Evolutionary conservation across 768 basidiomycete species (phyloP).

Genomic region (Xerocomus potaroensis): DNA sequence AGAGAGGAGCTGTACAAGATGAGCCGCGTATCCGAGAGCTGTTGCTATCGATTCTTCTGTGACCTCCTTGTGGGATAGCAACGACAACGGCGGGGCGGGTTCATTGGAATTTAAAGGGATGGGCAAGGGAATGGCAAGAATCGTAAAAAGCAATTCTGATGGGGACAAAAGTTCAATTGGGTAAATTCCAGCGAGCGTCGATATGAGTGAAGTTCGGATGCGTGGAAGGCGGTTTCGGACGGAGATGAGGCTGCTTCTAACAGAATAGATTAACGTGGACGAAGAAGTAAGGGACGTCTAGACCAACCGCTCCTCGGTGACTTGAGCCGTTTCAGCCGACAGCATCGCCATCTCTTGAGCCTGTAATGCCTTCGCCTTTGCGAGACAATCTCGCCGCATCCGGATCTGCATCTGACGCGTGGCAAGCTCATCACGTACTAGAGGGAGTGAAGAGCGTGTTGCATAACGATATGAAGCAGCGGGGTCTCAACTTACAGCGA

Average conservation of each 20-base stretch:
- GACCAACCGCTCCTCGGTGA: conserved; percentile 39
- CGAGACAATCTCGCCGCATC: conserved; percentile 45
- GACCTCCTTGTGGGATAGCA: conserved; percentile 62
- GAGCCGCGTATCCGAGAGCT: conserved; percentile 86
- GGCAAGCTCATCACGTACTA: conserved; percentile 43
- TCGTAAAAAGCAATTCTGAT: conserved; percentile 84
- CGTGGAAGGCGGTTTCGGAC: conserved; percentile 49
- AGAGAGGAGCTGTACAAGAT: conserved; percentile 79
- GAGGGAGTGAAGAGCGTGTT: conserved; percentile 10
- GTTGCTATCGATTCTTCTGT: conserved; percentile 87
- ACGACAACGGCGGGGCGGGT: conserved; percentile 75
- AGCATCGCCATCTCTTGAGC: conserved; percentile 27
- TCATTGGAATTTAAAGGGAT: conserved; percentile 72
- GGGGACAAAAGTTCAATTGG: conserved; percentile 86
- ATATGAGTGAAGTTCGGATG: conserved; percentile 61
- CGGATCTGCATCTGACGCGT: conserved; percentile 41
- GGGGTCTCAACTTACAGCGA: conserved; percentile 39
- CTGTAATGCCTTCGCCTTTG: conserved; percentile 39
- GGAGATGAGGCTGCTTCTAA: conserved; percentile 43
- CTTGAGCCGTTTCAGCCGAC: conserved; percentile 29
- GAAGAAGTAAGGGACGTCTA: conserved; percentile 1
- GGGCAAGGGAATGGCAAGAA: conserved; percentile 85
- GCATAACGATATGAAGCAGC: conserved; percentile 20
- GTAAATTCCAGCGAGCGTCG: conserved; percentile 71
- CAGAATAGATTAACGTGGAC: conserved; percentile 12